Base-by-base conservation (phyloP, 768 basidiomycete genomes). In the Sarcodon aspratus region DNA sequence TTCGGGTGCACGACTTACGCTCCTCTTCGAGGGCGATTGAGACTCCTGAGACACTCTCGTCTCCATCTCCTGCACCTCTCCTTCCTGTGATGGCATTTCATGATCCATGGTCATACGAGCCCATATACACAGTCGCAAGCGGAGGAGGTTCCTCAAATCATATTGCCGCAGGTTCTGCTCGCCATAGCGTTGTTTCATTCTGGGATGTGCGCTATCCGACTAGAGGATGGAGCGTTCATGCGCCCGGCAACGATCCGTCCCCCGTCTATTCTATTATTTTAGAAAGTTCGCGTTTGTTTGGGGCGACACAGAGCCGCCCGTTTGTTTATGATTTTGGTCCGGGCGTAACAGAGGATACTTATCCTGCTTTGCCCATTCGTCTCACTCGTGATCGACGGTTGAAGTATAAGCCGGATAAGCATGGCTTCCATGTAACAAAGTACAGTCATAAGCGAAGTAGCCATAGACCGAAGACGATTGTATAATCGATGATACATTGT, bases 311-410 rank as follows among this genome's bases (percentile, higher is more conserved):
- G 59, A 80, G 78, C 53, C 66, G 87, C 40, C 76, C 84, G 6
- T 90, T 88, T 59, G 79, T 88, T 10, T 78, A 80, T 47, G 87
- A 91, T 62, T 90, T 92, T 56, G 85, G 85, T 7, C 77, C 79
- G 7, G 78, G 74, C 9, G 74, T 82, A 11, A 70, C 64, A 2
- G 59, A 63, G 33, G 67, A 70, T 44, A 83, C 83, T 8, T 86
- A 84, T 53, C 73, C 75, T 42, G 51, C 53, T n/a, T 43, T 69
- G 7, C 40, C 17, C 5, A 17, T 42, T 9, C 15, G 9, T 13
- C 7, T 15, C 9, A 32, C 8, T 9, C 18, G 15, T n/a, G 45
- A 15, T n/a, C 7, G 17, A 10, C 18, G 9, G 45, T 46, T 46
- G 2, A 21, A 33, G n/a, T 15, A 46, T 3, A 9, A 8, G 9